phyloP scores from a whole-genome alignment of 139 green algal species.

The Coccomyxa sp. region DNA sequence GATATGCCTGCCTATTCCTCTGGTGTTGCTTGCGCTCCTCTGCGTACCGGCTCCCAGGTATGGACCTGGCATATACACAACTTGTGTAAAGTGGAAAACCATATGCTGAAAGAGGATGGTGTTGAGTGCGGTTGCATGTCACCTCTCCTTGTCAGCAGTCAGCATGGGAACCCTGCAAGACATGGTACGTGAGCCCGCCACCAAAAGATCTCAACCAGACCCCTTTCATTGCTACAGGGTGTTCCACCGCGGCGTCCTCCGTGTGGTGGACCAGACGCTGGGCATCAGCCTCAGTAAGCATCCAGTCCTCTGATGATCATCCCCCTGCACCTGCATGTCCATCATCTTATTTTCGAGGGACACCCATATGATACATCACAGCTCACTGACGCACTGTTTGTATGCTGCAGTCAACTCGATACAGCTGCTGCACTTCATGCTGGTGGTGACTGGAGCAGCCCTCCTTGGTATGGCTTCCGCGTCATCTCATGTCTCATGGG shows the following conservation, averaged over 20 bases:
- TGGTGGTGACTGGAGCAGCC: slow-evolving; percentile 36
- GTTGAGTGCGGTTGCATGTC: too few species aligned
- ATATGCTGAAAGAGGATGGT: neutral
- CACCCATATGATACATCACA: neutral
- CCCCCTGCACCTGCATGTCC: too few species aligned
- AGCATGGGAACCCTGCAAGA: too few species aligned
- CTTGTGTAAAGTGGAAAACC: too few species aligned
- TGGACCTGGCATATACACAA: neutral
- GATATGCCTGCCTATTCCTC: slow-evolving; percentile 21
- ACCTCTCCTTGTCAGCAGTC: too few species aligned
- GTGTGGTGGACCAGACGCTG: slow-evolving; percentile 21
- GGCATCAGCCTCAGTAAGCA: slow-evolving; percentile 17
- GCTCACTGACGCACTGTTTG: neutral
- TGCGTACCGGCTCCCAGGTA: slow-evolving; percentile 10
- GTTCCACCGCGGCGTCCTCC: slow-evolving; percentile 14
- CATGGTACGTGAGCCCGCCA: too few species aligned
- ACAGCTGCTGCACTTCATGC: slow-evolving; percentile 46
- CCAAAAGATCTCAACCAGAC: too few species aligned
- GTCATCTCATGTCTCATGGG: too few species aligned
- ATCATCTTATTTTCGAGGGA: too few species aligned
- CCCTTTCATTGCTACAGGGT: slow-evolving; percentile 3
- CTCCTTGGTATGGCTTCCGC: slow-evolving; percentile 24
- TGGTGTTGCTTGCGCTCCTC: slow-evolving; percentile 18
- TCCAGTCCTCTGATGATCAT: neutral
- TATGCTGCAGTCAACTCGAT: slow-evolving; percentile 19